Conservation (phyloP, 176 grass and related monocot genomes). For the Oryza longistaminata region DNA sequence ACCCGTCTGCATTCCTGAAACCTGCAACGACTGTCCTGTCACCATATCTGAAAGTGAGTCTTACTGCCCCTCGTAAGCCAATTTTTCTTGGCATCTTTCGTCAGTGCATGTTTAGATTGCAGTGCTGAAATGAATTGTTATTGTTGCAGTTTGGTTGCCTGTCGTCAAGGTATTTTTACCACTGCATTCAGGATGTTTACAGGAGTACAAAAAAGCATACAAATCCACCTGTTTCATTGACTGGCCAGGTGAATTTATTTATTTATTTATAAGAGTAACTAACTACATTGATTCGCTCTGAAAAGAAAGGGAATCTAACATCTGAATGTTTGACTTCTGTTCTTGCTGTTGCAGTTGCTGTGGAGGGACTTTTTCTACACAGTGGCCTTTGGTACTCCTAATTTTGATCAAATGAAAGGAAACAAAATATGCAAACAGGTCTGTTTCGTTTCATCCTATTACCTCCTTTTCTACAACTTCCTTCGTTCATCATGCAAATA, state of each 20-base stretch:
- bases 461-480: background rate
- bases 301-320: background rate
- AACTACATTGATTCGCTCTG: background rate
- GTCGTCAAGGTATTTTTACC: slow-evolving; percentile 91
- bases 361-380: slow-evolving; percentile 95
- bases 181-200: slow-evolving; percentile 72
- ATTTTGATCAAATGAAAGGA: slow-evolving; percentile 83
- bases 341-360: slow-evolving; percentile 55
- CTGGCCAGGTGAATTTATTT: slow-evolving; percentile 36
- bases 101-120: background rate
- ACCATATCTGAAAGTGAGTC: slow-evolving; percentile 75
- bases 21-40: slow-evolving; percentile 84
- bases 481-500: background rate
- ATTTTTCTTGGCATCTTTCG: background rate
- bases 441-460: background rate
- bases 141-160: slow-evolving; percentile 75
- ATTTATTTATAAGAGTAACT: background rate
- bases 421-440: slow-evolving; percentile 94
- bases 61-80: background rate
- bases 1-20: slow-evolving; percentile 84
- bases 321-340: background rate
- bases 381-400: slow-evolving; percentile 70
- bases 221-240: slow-evolving; percentile 81
- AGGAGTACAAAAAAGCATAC: slow-evolving; percentile 61
- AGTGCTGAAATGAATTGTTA: background rate